These are phyloP conservation scores for Coelastrella sp. DNA, from an alignment of 139 green algal species.

Conservation along the genomic window DNA sequence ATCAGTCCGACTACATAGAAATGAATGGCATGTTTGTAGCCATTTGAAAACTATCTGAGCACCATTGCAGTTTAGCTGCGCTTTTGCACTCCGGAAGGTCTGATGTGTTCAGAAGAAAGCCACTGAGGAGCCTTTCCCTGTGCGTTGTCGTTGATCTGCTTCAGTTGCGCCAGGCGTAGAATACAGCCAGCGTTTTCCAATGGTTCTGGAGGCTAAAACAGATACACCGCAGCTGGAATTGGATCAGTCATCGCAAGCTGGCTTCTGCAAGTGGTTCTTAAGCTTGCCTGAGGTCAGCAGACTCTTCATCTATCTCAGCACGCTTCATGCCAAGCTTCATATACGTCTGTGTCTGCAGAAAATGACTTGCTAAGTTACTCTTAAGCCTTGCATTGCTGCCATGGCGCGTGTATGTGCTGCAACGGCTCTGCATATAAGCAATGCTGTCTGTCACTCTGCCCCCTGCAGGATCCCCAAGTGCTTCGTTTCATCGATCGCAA, in stretches of 20 bases:
- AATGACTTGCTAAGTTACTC: background rate
- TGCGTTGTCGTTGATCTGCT: background rate
- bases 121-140: background rate
- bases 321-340: background rate
- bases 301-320: background rate
- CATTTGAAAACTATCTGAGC: background rate
- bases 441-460: background rate
- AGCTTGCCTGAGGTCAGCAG: constrained; percentile 54
- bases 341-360: background rate
- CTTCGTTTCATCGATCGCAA: constrained; percentile 84
- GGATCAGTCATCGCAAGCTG: constrained; percentile 52
- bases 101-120: background rate
- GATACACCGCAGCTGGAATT: constrained; percentile 57
- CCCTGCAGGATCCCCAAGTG: constrained; percentile 59
- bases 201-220: constrained; percentile 36
- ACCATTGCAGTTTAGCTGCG: too few species aligned
- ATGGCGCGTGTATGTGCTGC: background rate
- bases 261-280: constrained; percentile 67
- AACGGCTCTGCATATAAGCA: background rate
- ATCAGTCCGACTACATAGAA: background rate
- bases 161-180: background rate
- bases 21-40: background rate
- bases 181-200: background rate
- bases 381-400: background rate
- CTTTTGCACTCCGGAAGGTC: background rate